Evolutionary conservation across 2,329 filamentous ascomycete species (phyloP).

Genomic region (Penicillium capsulatum): DNA sequence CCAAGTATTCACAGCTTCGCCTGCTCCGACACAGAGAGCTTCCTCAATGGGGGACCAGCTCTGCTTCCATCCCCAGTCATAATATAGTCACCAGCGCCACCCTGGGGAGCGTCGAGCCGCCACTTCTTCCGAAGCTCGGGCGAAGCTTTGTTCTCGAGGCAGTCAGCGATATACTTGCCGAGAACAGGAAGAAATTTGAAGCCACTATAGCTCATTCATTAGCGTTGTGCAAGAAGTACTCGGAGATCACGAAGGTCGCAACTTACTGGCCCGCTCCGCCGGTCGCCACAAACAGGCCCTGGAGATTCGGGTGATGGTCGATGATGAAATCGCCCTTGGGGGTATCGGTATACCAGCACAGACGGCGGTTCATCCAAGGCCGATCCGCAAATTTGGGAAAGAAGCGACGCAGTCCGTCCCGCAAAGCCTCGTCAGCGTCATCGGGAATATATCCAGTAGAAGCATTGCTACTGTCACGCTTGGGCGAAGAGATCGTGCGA

Average conservation of each 20-base stretch:
- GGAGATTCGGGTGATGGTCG: conserved; percentile 59
- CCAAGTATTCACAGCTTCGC: conserved; percentile 18
- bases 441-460: conserved; percentile 33
- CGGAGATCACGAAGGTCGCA: not conserved
- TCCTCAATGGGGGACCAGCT: conserved; percentile 25
- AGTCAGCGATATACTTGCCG: conserved; percentile 59
- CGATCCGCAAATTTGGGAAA: conserved; percentile 57
- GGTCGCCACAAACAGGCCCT: conserved; percentile 43
- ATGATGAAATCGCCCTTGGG: conserved; percentile 64
- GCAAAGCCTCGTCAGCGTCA: conserved; percentile 58
- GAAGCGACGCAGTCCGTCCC: conserved; percentile 55
- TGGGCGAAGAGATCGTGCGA: conserved; percentile 34
- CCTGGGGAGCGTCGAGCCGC: conserved; percentile 20
- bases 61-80: conserved; percentile 29
- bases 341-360: conserved; percentile 73
- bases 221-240: not conserved
- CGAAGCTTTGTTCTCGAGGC: conserved; percentile 45
- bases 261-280: conserved; percentile 26
- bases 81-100: conserved; percentile 2
- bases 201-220: conserved; percentile 12
- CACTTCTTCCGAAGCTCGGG: conserved; percentile 60
- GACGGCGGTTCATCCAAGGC: conserved; percentile 56
- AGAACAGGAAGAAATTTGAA: conserved; percentile 65
- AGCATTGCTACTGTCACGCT: conserved; percentile 38
- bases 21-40: conserved; percentile 21